These are phyloP conservation scores for Volutella citrinella DNA, from an alignment of 2,329 filamentous ascomycete genomes.

Conservation along the genomic window DNA sequence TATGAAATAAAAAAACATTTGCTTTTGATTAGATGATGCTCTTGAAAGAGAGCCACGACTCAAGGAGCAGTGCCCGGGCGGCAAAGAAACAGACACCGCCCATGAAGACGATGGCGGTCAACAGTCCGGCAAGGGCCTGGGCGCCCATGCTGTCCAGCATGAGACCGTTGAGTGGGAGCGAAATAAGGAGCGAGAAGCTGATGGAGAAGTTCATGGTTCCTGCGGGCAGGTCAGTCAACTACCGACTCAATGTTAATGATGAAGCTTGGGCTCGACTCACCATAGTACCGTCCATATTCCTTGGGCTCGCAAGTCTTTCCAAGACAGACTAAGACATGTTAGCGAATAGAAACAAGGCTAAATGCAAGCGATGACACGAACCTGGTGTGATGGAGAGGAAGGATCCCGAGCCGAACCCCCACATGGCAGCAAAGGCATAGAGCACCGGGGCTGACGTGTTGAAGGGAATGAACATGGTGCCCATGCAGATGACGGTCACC, in stretches of 20 bases:
- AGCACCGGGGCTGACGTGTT: constrained; percentile 37
- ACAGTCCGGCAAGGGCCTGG: constrained; percentile 42
- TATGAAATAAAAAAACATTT: too few species aligned
- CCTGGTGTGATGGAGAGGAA: constrained; percentile 41
- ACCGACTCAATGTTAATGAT: too few species aligned
- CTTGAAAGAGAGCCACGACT: constrained; percentile 18
- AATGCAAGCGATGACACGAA: constrained; percentile 1
- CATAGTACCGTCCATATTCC: constrained; percentile 43
- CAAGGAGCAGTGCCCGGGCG: constrained; percentile 24
- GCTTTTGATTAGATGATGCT: constrained; percentile 13
- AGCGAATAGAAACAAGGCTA: background rate
- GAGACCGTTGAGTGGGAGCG: constrained; percentile 43
- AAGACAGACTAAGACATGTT: constrained; percentile 35
- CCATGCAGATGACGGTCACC: constrained; percentile 39
- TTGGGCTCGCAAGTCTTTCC: constrained; percentile 44
- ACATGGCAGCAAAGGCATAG: constrained; percentile 43
- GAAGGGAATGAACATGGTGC: constrained; percentile 42
- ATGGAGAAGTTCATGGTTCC: constrained; percentile 46
- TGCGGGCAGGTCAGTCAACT: too few species aligned
- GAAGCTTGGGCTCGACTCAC: too few species aligned
- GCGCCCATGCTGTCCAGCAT: constrained; percentile 44
- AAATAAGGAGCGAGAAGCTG: constrained; percentile 42
- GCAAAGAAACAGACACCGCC: constrained; percentile 31
- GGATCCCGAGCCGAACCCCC: constrained; percentile 47
- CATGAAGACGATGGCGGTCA: constrained; percentile 38